Base-by-base conservation (phyloP, 2,329 filamentous ascomycete species). In the Scytalidium sp. region DNA sequence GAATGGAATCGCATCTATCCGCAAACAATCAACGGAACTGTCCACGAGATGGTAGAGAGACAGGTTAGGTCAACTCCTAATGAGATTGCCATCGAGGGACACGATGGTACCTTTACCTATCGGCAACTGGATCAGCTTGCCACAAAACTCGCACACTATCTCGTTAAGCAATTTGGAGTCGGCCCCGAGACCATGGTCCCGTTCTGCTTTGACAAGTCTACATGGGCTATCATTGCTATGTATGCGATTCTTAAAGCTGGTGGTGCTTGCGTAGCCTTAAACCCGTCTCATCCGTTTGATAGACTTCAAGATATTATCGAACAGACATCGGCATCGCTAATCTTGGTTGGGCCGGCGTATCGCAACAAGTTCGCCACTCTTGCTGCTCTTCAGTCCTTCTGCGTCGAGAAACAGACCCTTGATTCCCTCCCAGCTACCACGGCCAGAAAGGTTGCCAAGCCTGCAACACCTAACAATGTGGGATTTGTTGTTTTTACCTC, bases 401-500 rank as follows among this genome's bases (percentile, higher is more conserved):
- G 10, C 22, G 21, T 29, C 8, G 20, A 19, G 5, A 7, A 7
- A 45, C 5, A 29, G 15, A 3, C 13, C 13, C 5, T 36, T 15
- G 15, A n/a, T 5, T n/a, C 17, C 5, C 5, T 15, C 17, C 13
- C 32, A 21, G 19, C 41, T 19, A 43, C 25, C n/a, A n/a, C n/a
- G n/a, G n/a, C n/a, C n/a, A 25, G n/a, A n/a, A n/a, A n/a, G n/a
- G 11, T 13, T 15, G n/a, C 6, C 23, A n/a, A n/a, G 11, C 22
- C 19, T 23, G 21, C 42, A 40, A 19, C 41, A 13, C 13, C 45
- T 10, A 7, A 22, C 21, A 43, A 47, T 23, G 25, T 23, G 6
- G 36, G 36, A 21, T 41, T 42, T 41, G 46, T 43, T 13, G 17
- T 47, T 22, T 47, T 47, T 43, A 77, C 73, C 47, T 76, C 70